These are phyloP conservation scores for Erodium moschatum DNA, from an alignment of 441 rosid species.

Conservation along the genomic window DNA sequence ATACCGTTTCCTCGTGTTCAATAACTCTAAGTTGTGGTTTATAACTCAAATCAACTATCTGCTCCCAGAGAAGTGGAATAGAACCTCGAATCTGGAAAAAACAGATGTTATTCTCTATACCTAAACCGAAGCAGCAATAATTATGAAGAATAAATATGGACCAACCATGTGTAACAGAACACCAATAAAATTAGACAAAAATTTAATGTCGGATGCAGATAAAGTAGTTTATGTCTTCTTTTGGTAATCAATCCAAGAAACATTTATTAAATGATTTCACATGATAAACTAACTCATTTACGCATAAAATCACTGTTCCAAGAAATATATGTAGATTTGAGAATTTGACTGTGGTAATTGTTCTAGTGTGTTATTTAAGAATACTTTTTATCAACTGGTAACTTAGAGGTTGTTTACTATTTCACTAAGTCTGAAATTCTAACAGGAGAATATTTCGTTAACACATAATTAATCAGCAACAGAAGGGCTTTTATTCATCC, in stretches of 20 bases:
- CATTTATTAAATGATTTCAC: neutral
- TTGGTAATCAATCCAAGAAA: neutral
- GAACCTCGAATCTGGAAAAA: slow-evolving; percentile 77
- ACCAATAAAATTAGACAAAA: neutral
- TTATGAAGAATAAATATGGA: neutral
- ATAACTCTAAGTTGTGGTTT: slow-evolving; percentile 70
- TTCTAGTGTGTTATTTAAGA: neutral
- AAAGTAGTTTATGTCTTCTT: neutral
- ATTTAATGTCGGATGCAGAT: neutral
- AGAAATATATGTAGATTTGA: neutral
- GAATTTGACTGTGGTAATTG: neutral
- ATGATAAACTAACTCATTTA: neutral
- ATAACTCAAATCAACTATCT: slow-evolving; percentile 94
- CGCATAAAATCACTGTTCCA: neutral
- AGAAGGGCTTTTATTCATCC: too few relatives aligned
- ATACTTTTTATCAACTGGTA: neutral
- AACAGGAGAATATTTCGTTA: neutral
- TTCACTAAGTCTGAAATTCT: neutral
- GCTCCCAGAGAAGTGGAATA: slow-evolving; percentile 98
- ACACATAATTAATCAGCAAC: neutral
- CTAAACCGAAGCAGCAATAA: neutral
- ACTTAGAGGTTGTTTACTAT: neutral
- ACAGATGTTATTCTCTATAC: slow-evolving; percentile 12
- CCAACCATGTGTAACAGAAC: neutral
- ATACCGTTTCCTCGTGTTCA: slow-evolving; percentile 58